These are phyloP conservation scores for Croton laevigatus DNA, from an alignment of 441 rosid species.

Conservation along the genomic window DNA sequence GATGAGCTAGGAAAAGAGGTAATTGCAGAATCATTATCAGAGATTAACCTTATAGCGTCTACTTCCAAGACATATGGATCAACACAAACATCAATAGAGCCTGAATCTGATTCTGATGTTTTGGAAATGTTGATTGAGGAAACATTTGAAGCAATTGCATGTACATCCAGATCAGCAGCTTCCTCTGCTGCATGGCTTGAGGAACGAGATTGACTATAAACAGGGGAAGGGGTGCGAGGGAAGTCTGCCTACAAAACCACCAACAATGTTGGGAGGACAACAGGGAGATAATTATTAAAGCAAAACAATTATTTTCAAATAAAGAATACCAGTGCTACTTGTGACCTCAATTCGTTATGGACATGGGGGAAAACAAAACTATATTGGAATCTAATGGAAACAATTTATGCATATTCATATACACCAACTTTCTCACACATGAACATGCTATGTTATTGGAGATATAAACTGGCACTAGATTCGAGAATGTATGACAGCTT, in stretches of 20 bases:
- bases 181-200: constrained; percentile 67
- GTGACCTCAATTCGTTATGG: background rate
- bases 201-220: constrained; percentile 69
- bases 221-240: constrained; percentile 78
- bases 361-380: background rate
- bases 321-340: background rate
- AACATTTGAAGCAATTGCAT: constrained; percentile 41
- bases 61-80: constrained; percentile 36
- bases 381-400: background rate
- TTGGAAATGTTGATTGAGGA: constrained; percentile 50
- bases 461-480: no score
- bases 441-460: no score
- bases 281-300: background rate
- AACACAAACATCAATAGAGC: constrained; percentile 40
- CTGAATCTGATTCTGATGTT: constrained; percentile 43
- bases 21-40: constrained; percentile 39
- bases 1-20: constrained; percentile 36
- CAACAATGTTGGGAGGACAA: constrained; percentile 9
- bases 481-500: no score
- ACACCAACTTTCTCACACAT: background rate
- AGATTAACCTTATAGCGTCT: constrained; percentile 42
- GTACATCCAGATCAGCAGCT: constrained; percentile 44
- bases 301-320: background rate
- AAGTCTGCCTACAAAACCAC: constrained; percentile 52
- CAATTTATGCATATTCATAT: background rate